Percentiles rank a stretch among this genome's conserved stretches.
These are phyloP conservation scores for Sisymbrium altissimum DNA, from an alignment of 345 rosid species.

Conservation along the genomic window DNA sequence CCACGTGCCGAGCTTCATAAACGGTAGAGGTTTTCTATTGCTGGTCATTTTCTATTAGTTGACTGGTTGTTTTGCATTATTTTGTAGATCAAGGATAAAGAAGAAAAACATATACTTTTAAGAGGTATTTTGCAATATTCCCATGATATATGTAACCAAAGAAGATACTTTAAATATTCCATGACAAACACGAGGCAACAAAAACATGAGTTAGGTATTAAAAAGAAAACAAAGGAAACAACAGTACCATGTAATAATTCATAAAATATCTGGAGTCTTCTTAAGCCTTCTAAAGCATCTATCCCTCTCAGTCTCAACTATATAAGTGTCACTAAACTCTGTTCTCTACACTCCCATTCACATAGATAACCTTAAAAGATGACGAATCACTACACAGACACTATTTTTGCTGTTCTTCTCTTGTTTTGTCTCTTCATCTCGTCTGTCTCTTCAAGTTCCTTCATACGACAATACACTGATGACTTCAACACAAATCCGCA, in stretches of 20 bases:
- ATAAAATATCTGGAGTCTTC: not conserved
- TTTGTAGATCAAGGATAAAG: not conserved
- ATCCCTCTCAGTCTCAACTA: not conserved
- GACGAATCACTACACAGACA: not conserved
- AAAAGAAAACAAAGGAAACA: not conserved
- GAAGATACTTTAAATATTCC: not conserved
- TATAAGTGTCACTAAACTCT: not conserved
- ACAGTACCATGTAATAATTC: not conserved
- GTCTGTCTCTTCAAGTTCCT: not conserved
- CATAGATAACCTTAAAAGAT: not conserved
- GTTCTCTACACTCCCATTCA: not conserved
- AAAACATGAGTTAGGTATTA: not conserved
- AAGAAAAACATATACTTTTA: not conserved
- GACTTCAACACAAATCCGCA: not conserved
- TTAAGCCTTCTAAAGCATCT: not conserved
- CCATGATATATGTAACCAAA: not conserved
- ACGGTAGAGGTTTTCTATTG: not conserved
- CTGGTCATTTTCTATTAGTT: not conserved
- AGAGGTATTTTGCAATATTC: not conserved
- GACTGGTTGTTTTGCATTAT: not conserved
- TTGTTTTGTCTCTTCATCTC: slow-evolving; percentile 19
- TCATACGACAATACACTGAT: slow-evolving; percentile 26
- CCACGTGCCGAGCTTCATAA: too few relatives aligned
- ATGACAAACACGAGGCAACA: slow-evolving; percentile 1
- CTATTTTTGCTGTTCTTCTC: not conserved